These are phyloP conservation scores for Cladorrhinum samala DNA, from an alignment of 495 filamentous ascomycete genomes.

Conservation along the genomic window DNA sequence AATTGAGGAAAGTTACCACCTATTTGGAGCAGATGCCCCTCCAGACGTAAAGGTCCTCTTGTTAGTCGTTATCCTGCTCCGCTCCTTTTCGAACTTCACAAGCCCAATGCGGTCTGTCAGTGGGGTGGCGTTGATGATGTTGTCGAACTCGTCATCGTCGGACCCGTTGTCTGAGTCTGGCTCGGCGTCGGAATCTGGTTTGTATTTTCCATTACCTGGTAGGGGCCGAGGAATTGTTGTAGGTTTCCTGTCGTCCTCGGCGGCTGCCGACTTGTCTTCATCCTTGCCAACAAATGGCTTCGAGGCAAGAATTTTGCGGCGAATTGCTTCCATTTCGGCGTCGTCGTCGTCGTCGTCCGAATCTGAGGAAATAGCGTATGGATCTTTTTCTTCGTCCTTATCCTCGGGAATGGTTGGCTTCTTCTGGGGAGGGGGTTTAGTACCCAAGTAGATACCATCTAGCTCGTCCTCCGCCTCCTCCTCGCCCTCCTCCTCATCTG, in stretches of 20 bases:
- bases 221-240: constrained; percentile 49
- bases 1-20: too few species aligned
- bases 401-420: constrained; percentile 36
- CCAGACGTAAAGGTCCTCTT: constrained; percentile 28
- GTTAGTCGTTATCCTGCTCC: constrained; percentile 23
- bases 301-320: constrained; percentile 75
- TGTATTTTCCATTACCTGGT: constrained; percentile 30
- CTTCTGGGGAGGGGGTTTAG: constrained; percentile 38
- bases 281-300: constrained; percentile 73
- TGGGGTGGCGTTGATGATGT: constrained; percentile 83
- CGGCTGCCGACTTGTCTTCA: constrained; percentile 45
- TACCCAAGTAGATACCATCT: constrained; percentile 54
- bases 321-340: constrained; percentile 86
- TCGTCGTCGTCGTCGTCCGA: constrained; percentile 70
- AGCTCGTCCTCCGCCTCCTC: constrained; percentile 21
- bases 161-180: constrained; percentile 65
- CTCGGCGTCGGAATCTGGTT: constrained; percentile 64
- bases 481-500: constrained; percentile 21
- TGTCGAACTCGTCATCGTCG: constrained; percentile 71
- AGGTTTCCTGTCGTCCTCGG: constrained; percentile 25
- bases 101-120: constrained; percentile 74
- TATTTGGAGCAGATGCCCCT: constrained; percentile 24
- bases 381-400: constrained; percentile 47
- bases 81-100: constrained; percentile 41
- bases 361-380: constrained; percentile 67